Evolutionary conservation across 2,329 filamentous ascomycete species (phyloP).

Genomic region (Hypoxylon sp.): DNA sequence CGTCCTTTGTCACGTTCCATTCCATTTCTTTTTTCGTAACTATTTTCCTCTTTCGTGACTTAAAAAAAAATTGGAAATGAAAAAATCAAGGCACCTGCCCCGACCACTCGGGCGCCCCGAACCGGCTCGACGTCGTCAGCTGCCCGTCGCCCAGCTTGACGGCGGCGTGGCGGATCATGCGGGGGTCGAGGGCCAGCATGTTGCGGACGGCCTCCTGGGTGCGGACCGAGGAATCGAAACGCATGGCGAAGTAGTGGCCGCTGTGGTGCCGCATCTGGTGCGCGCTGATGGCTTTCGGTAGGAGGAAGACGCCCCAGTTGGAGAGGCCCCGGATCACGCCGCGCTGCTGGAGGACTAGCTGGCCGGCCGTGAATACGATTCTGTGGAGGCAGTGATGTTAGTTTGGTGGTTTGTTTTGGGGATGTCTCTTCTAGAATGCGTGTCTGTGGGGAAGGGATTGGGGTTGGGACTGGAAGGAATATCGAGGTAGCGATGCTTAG

Average conservation of each 20-base stretch:
- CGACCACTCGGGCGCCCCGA: slow-evolving; percentile 64
- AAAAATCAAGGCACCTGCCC: slow-evolving; percentile 48
- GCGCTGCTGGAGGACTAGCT: slow-evolving; percentile 82
- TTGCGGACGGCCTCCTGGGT: slow-evolving; percentile 80
- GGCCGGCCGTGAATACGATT: slow-evolving; percentile 87
- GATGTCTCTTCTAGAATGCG: too few relatives aligned
- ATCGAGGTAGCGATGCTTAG: background rate
- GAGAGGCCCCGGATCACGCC: slow-evolving; percentile 92
- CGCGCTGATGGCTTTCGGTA: slow-evolving; percentile 82
- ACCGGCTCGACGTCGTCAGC: slow-evolving; percentile 63
- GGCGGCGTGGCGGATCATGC: slow-evolving; percentile 87
- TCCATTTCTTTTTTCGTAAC: too few relatives aligned
- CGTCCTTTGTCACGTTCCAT: too few relatives aligned
- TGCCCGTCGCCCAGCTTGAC: slow-evolving; percentile 83
- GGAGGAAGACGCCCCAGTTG: slow-evolving; percentile 94
- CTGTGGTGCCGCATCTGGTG: slow-evolving; percentile 85
- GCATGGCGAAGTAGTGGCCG: slow-evolving; percentile 98
- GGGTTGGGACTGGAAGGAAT: background rate
- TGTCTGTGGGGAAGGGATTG: background rate
- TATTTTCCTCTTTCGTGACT: too few relatives aligned
- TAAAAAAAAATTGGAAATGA: too few relatives aligned
- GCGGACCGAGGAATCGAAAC: slow-evolving; percentile 82
- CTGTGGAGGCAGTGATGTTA: slow-evolving; percentile 51
- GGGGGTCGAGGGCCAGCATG: slow-evolving; percentile 85
- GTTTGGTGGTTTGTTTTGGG: too few relatives aligned